These are phyloP conservation scores for Astrothelium subdiscretum DNA, from an alignment of 495 filamentous ascomycete genomes.

Conservation along the genomic window DNA sequence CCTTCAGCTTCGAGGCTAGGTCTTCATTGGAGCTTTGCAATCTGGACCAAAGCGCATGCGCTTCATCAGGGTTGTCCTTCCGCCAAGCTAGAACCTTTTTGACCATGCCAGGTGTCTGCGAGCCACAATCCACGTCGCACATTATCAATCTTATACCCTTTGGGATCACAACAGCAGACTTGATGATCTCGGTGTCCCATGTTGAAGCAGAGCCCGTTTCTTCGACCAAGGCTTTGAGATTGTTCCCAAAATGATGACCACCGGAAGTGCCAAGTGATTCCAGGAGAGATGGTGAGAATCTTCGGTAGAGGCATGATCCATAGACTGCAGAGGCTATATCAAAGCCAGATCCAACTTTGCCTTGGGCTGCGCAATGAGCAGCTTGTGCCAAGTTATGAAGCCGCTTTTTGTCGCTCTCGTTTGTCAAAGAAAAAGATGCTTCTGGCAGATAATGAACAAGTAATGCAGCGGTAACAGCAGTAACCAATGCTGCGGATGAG, in stretches of 20 bases:
- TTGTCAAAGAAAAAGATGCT: slow-evolving; percentile 37
- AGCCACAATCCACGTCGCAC: slow-evolving; percentile 92
- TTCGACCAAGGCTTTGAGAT: slow-evolving; percentile 54
- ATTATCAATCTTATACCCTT: slow-evolving; percentile 64
- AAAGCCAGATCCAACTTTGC: slow-evolving; percentile 91
- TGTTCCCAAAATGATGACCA: slow-evolving; percentile 49
- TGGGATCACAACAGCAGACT: slow-evolving; percentile 52
- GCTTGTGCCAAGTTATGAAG: slow-evolving; percentile 91
- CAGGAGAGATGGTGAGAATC: slow-evolving; percentile 75
- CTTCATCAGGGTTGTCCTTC: slow-evolving; percentile 51
- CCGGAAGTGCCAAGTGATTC: slow-evolving; percentile 52
- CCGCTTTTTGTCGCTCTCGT: slow-evolving; percentile 22
- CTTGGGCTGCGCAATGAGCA: slow-evolving; percentile 90
- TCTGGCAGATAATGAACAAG: slow-evolving; percentile 67
- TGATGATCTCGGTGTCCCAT: slow-evolving; percentile 71
- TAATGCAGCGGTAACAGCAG: slow-evolving; percentile 72
- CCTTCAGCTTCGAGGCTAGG: slow-evolving; percentile 50
- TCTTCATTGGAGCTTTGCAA: slow-evolving; percentile 65
- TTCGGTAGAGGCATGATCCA: slow-evolving; percentile 77
- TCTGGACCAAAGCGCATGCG: slow-evolving; percentile 56
- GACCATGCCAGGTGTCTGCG: slow-evolving; percentile 89
- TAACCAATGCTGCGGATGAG: slow-evolving; percentile 89
- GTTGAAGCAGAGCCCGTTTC: slow-evolving; percentile 32
- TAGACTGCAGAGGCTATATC: slow-evolving; percentile 92
- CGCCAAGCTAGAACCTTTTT: slow-evolving; percentile 81